Evolutionary conservation across 345 rosid species (phyloP), one percentile per base, ranked within the genome.

Genomic region (Murraya koenigii): DNA sequence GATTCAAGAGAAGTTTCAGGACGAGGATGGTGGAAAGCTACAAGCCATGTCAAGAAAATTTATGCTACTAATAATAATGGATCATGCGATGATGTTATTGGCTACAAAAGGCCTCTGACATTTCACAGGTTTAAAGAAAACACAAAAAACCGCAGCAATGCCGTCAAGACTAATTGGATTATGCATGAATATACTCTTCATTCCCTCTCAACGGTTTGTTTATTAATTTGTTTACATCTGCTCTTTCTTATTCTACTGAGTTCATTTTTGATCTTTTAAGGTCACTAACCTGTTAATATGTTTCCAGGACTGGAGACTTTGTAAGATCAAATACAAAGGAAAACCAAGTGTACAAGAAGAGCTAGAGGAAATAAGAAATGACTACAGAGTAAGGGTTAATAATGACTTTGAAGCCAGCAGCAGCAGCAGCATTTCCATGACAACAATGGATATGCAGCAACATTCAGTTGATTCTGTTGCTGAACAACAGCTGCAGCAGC

Each of bases 1-100:
- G 84, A 82, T 23, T 86, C 89, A 0, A 65, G 87, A 13, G 85
- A 84, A 82, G 89, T 86, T 1, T 4, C 25, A 2, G 87, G 89
- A 1, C 71, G 66, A 49, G 89, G 87, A 47, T 86, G 89, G 89
- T 86, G 89, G 89, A 86, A 86, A 71, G 87, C 89, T 1, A 86
- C 89, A 3, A 84, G 89, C 75, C 87, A 84, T 75, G 78, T 86
- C 10, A 84, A 86, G 79, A 80, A 81, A 35, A 41, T 83, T 62
- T 56, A 32, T 58, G 70, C 41, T 44, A 44, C 49, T 0, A 44
- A 44, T 8, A 75, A 72, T 59, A 73, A 60, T 23, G 56, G 75
- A 14, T 28, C 66, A 30, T 5, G 26, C 13, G 49, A 4, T 13
- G 17, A 3, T 23, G 15, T 86, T 14, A 38, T 80, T 26, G 89